These are phyloP conservation scores for Calamus simplicifolius DNA, from an alignment of 176 grass and related monocot genomes.

Conservation along the genomic window DNA sequence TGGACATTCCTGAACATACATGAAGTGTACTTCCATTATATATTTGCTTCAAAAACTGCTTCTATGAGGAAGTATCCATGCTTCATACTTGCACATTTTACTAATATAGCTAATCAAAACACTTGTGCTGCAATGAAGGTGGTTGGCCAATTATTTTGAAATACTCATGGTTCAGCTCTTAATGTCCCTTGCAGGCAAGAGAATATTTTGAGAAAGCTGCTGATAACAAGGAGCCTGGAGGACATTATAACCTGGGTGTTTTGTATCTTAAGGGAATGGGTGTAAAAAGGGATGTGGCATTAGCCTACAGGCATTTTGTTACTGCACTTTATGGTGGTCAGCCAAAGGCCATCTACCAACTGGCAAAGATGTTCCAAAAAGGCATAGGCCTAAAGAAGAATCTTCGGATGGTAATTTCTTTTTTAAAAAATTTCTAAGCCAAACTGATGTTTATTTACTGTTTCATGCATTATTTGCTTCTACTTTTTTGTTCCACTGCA, in stretches of 20 bases:
- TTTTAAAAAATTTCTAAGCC: background rate
- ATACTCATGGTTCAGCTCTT: constrained; percentile 8
- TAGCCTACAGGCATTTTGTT: constrained; percentile 60
- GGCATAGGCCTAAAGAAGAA: constrained; percentile 92
- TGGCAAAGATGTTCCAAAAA: constrained; percentile 93
- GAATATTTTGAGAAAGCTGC: constrained; percentile 90
- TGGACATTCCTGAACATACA: no score
- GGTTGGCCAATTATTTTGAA: background rate
- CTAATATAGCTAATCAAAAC: no score
- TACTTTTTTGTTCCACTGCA: no score
- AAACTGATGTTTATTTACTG: no score
- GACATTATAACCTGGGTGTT: constrained; percentile 94
- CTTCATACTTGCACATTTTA: no score
- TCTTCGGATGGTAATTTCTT: constrained; percentile 71
- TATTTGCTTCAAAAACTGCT: no score
- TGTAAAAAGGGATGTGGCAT: constrained; percentile 71
- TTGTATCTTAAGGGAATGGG: constrained; percentile 94
- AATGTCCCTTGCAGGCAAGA: constrained; percentile 50
- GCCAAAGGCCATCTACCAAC: constrained; percentile 96
- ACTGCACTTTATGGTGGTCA: constrained; percentile 79
- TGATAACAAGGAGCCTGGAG: constrained; percentile 68
- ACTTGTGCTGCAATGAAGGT: no score
- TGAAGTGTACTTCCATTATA: no score
- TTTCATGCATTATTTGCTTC: no score
- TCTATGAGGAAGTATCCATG: no score